Conservation (phyloP, 1,284 basidiomycete genomes). For the Leccinum variabile region DNA sequence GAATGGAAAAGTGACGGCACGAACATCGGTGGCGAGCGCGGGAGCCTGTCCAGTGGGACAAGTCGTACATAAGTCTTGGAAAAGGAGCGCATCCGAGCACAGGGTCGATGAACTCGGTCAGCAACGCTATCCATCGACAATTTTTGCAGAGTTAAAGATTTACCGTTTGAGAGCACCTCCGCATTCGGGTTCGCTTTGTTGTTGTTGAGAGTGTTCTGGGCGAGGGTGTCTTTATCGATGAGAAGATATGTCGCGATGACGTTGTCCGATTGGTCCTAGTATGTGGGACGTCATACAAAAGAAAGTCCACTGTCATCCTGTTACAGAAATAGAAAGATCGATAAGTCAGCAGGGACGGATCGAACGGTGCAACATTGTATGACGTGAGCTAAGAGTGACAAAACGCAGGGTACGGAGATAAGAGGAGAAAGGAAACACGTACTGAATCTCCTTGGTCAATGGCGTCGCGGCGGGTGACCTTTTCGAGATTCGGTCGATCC, state of each 20-base stretch:
- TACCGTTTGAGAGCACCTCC: constrained; percentile 27
- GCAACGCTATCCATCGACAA: background rate
- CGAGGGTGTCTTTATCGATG: constrained; percentile 24
- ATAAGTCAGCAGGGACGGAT: no score
- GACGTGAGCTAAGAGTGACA: background rate
- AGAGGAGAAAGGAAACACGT: constrained; percentile 28
- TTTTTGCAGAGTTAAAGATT: background rate
- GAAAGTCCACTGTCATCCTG: constrained; percentile 73
- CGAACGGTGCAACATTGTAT: background rate
- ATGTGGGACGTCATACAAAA: background rate
- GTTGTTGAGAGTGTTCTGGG: constrained; percentile 29
- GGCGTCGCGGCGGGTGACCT: constrained; percentile 67
- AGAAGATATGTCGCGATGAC: constrained; percentile 31
- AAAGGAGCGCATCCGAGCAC: constrained; percentile 25
- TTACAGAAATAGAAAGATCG: background rate
- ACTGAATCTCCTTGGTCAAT: constrained; percentile 69
- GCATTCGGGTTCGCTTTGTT: constrained; percentile 27
- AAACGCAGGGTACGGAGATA: background rate
- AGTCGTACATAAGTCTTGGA: constrained; percentile 28
- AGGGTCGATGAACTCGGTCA: constrained; percentile 26
- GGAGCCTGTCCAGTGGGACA: constrained; percentile 22
- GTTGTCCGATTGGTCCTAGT: constrained; percentile 32
- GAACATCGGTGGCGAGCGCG: constrained; percentile 28
- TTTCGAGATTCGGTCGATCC: constrained; percentile 75
- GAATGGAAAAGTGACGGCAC: background rate